phyloP scores from a whole-genome alignment of 2,329 filamentous ascomycete species.

The Cladosporium sp. region DNA sequence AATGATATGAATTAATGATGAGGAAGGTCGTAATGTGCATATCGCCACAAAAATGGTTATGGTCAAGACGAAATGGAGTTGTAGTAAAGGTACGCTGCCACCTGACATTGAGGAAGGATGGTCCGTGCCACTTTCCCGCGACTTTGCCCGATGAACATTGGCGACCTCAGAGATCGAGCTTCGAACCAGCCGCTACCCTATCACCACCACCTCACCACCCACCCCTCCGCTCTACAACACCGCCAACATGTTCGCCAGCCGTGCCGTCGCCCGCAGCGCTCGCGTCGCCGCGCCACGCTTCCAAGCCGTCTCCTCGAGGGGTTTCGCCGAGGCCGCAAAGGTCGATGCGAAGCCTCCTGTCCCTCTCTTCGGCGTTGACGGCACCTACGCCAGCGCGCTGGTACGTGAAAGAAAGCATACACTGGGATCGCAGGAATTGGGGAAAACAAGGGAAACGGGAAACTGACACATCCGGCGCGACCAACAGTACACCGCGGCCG shows the following conservation, averaged over 20 bases:
- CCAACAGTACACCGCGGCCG: conserved; percentile 85
- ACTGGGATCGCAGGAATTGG: conserved; percentile 1
- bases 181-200: conserved; percentile 6
- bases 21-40: too few relatives aligned
- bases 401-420: conserved; percentile 55
- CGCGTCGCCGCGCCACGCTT: conserved; percentile 56
- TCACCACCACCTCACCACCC: conserved; percentile 2
- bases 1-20: not conserved
- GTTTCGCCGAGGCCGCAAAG: conserved; percentile 65
- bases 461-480: conserved; percentile 13
- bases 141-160: conserved; percentile 10
- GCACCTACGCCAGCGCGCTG: conserved; percentile 97
- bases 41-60: too few relatives aligned
- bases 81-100: too few relatives aligned
- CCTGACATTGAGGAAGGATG: too few relatives aligned
- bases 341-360: conserved; percentile 76
- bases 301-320: conserved; percentile 56
- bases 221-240: conserved; percentile 11
- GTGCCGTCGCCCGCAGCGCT: conserved; percentile 53
- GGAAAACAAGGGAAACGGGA: not conserved
- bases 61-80: too few relatives aligned
- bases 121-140: not conserved
- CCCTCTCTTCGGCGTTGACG: conserved; percentile 90
- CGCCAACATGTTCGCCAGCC: conserved; percentile 53
- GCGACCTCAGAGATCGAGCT: conserved; percentile 11